Evolutionary conservation across 352 stramenopile species (phyloP), one percentile per base, ranked within the genome.

Genomic region (Phytopythium vexans): DNA sequence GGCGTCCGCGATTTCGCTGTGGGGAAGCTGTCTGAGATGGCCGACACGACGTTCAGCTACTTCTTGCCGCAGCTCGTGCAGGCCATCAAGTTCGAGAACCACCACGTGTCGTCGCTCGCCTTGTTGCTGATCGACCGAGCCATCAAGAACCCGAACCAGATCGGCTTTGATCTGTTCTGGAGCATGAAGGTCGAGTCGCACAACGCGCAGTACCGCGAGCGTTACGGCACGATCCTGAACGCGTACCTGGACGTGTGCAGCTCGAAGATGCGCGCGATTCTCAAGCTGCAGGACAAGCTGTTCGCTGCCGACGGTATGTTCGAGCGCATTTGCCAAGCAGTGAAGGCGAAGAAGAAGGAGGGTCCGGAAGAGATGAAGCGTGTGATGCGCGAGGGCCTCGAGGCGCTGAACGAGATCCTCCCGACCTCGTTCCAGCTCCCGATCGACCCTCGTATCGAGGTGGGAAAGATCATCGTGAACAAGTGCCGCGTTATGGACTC

Each of bases 401-500:
- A 83, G 38, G 72, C 82, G n/a, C 54, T 94, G 6, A 94, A 94
- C 41, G 76, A 96, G 41, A 78, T 91, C 39, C 59, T 97, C 7
- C 88, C 87, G 4, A 60, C 63, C 10, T 89, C 82, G 7, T 98
- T 97, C 57, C 89, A 97, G 63, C 49, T 95, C 16, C 86, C 86
- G 8, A 80, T 95, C 54, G 83, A 94, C 45, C 82, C 81, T 59
- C 79, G 82, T 71, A 86, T 95, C 40, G 80, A 94, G 59, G 80
- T 92, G 42, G 74, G 83, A 12, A 88, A 82, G 43, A 89, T 96
- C 43, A 88, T 90, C 11, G 80, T 94, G 15, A 75, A 65, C 60
- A 93, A 97, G 53, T 96, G 85, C 45, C 86, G 84, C n/a, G 86
- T 97, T 21, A 94, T 97, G 83, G 83, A 88, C 40, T 93, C 77